Evolutionary conservation across 2,329 filamentous ascomycete genomes (phyloP).

Genomic region (Monosporascus ibericus): DNA sequence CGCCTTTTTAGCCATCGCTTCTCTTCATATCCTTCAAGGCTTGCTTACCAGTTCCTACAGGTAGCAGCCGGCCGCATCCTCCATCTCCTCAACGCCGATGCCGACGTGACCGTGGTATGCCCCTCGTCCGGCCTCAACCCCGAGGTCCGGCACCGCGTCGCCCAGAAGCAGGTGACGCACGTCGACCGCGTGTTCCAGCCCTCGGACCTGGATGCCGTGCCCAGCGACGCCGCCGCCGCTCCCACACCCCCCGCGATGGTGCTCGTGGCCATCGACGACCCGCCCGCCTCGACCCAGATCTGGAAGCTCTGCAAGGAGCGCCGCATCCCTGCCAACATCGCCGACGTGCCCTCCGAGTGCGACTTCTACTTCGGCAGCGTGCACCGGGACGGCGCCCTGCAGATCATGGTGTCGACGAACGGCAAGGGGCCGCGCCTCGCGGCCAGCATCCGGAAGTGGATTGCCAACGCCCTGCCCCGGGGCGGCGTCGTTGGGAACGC

Average conservation of each 20-base stretch:
- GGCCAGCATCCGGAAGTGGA: slow-evolving; percentile 75
- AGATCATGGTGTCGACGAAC: slow-evolving; percentile 99
- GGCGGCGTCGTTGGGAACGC: slow-evolving; percentile 83
- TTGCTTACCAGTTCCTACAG: slow-evolving; percentile 38
- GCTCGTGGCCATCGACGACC: slow-evolving; percentile 87
- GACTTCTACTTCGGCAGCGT: slow-evolving; percentile 98
- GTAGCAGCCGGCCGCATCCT: slow-evolving; percentile 93
- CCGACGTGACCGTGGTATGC: slow-evolving; percentile 78
- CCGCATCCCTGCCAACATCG: slow-evolving; percentile 86
- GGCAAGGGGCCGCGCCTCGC: slow-evolving; percentile 91
- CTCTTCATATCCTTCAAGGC: neutral
- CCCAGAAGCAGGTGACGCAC: slow-evolving; percentile 69
- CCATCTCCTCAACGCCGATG: slow-evolving; percentile 86
- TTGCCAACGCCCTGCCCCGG: slow-evolving; percentile 67
- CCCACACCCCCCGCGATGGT: slow-evolving; percentile 63
- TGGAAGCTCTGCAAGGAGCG: slow-evolving; percentile 89
- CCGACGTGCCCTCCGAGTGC: slow-evolving; percentile 92
- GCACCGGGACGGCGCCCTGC: slow-evolving; percentile 87
- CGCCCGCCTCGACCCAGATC: slow-evolving; percentile 79
- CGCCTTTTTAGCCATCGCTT: no score
- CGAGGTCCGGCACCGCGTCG: slow-evolving; percentile 79
- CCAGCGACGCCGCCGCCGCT: neutral
- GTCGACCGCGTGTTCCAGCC: slow-evolving; percentile 80
- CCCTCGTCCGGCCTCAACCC: slow-evolving; percentile 75
- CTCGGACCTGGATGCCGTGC: slow-evolving; percentile 68